Base-by-base conservation (phyloP, 2,329 filamentous ascomycete genomes). In the Diaporthe vexans region DNA sequence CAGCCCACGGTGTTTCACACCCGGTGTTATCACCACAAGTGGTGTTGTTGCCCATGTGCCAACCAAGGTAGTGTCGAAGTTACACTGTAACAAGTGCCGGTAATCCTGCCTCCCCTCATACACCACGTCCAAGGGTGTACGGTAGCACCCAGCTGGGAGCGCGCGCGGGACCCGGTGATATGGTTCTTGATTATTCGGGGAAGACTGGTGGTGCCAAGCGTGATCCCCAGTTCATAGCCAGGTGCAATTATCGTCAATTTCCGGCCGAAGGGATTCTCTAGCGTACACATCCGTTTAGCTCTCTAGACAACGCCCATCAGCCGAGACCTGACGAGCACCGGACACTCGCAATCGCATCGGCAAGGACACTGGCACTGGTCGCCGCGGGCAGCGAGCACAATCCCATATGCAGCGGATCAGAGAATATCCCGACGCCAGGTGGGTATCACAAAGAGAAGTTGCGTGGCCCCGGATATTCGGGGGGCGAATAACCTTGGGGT, bases 51-150 rank as follows among this genome's bases (percentile, higher is more conserved):
- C 48, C 46, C 29, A 9, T 37, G 48, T 26, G 15, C 17, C n/a
- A 29, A 40, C 63, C 63, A 40, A 37, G 63, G 63, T 68, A 40
- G 46, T 21, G 33, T 40, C 46, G 17, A 52, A 68, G 63, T 68
- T 54, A 54, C 46, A 40, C 48, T 68, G 63, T 33, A 40, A 54
- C 33, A 51, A 35, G 4, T 51, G 48, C 46, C 33, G 15, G 63
- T 35, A 15, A 54, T 54, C 48, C 21, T 52, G 29, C n/a, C n/a
- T 15, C 46, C 15, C 48, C 6, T 40, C 48, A 7, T 21, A 40
- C 13, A 24, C 40, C 17, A 17, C 5, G 17, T 43, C 40, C 40
- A 43, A 17, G 40, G 17, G 5, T 2, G 17, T 29, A 52, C 43
- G 33, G 46, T 67, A 37, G 46, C 43, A 52, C 24, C 46, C 13